Evolutionary conservation across 2,329 filamentous ascomycete species (phyloP).

Genomic region (Cephalotrichum gorgonifer): DNA sequence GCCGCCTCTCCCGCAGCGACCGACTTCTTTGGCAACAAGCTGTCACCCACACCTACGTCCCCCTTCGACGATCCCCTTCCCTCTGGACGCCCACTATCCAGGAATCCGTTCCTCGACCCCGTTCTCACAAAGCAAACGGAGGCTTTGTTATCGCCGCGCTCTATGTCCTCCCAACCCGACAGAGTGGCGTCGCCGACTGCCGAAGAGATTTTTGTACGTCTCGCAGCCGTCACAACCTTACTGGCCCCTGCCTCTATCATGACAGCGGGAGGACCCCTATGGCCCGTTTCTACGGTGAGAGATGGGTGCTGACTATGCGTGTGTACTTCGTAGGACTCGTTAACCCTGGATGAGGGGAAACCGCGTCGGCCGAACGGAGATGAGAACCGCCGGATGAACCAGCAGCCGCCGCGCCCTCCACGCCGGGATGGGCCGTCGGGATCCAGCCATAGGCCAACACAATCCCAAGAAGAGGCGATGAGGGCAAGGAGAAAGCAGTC

Average conservation of each 20-base stretch:
- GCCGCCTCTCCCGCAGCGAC: conserved; percentile 48
- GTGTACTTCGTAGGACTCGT: conserved; percentile 43
- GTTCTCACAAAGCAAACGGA: conserved; percentile 11
- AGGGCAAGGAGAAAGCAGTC: conserved; percentile 33
- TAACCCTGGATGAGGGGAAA: conserved; percentile 54
- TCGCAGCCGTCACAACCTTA: background rate
- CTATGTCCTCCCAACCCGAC: conserved; percentile 38
- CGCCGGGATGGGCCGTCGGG: conserved; percentile 6
- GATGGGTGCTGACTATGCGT: conserved; percentile 3
- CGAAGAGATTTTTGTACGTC: conserved; percentile 69
- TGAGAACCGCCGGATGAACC: conserved; percentile 9
- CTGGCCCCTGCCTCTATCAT: too few species aligned
- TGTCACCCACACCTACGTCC: conserved; percentile 31
- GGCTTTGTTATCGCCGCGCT: conserved; percentile 30
- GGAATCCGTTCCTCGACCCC: conserved; percentile 68
- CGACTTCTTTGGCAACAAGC: conserved; percentile 15
- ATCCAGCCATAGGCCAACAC: conserved; percentile 45
- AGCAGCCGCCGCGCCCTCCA: background rate
- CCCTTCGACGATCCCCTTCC: conserved; percentile 46
- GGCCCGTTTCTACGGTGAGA: background rate
- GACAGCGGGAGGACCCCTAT: background rate
- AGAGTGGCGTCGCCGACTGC: conserved; percentile 41
- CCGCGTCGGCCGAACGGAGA: conserved; percentile 18
- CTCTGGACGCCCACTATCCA: conserved; percentile 51
- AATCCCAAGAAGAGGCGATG: conserved; percentile 57